These are phyloP conservation scores for Aspergillus awamori DNA, from an alignment of 2,329 filamentous ascomycete species.

Conservation along the genomic window DNA sequence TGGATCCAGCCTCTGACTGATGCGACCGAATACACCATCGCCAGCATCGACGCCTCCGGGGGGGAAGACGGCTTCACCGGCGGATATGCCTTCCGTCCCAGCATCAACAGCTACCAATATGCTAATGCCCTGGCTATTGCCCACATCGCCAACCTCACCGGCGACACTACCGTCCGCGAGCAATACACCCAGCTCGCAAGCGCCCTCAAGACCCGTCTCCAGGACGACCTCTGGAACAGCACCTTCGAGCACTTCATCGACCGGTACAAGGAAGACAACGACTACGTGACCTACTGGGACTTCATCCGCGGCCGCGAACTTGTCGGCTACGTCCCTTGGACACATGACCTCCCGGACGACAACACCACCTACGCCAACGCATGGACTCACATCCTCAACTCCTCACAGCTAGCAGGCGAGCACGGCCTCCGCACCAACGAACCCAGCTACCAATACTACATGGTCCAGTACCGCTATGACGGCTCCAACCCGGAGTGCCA, in stretches of 20 bases:
- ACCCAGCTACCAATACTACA: conserved; percentile 50
- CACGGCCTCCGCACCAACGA: conserved; percentile 48
- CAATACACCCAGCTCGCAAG: conserved; percentile 35
- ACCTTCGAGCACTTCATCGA: conserved; percentile 51
- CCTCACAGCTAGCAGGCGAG: conserved; percentile 36
- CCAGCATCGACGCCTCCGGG: conserved; percentile 45
- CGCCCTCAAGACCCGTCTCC: conserved; percentile 42
- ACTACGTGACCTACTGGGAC: conserved; percentile 37
- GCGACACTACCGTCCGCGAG: conserved; percentile 22
- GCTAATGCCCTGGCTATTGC: conserved; percentile 49
- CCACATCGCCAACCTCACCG: conserved; percentile 39
- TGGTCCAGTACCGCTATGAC: conserved; percentile 41
- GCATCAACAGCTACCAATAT: conserved; percentile 51
- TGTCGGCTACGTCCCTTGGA: conserved; percentile 50
- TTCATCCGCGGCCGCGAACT: conserved; percentile 49
- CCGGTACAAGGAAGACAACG: conserved; percentile 43
- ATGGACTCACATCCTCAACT: conserved; percentile 34
- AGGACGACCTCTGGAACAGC: conserved; percentile 48
- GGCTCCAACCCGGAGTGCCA: conserved; percentile 44
- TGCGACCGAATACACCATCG: conserved; percentile 52
- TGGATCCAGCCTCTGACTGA: conserved; percentile 49
- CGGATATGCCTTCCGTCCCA: conserved; percentile 47
- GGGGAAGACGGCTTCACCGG: conserved; percentile 44
- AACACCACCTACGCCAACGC: conserved; percentile 37
- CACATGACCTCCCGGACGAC: conserved; percentile 47